A percentile compares a stretch with the other conserved stretches of the same genome.
Conservation (phyloP, 768 basidiomycete genomes). For the Ramaria sp. region DNA sequence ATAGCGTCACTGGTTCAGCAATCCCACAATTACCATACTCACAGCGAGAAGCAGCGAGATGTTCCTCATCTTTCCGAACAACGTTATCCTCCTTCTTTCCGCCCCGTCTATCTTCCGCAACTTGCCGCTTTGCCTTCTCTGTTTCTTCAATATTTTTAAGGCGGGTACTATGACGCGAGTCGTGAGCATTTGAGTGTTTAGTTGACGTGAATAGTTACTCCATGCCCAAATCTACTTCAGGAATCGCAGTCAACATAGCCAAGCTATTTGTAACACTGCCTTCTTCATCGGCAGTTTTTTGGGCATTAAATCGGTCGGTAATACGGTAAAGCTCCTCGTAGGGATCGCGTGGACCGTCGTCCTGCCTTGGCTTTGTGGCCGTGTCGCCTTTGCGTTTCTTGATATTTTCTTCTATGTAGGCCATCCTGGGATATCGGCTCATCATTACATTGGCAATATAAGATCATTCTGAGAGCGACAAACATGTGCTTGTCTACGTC, state of each 20-base stretch:
- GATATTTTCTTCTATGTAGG: constrained; percentile 92
- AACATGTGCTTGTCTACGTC: constrained; percentile 99
- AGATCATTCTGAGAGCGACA: constrained; percentile 20
- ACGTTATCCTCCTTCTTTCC: constrained; percentile 27
- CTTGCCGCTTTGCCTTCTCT: constrained; percentile 86
- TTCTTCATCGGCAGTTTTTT: constrained; percentile 60
- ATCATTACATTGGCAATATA: neutral
- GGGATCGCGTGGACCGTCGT: constrained; percentile 41
- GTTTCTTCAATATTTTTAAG: constrained; percentile 96
- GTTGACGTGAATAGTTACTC: constrained; percentile 57
- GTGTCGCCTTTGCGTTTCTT: constrained; percentile 57
- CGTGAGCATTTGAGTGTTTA: neutral
- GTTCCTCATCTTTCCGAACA: constrained; percentile 56
- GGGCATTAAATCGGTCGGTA: constrained; percentile 53
- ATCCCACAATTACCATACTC: constrained; percentile 21
- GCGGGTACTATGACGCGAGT: constrained; percentile 45
- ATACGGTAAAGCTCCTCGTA: constrained; percentile 70
- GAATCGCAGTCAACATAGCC: constrained; percentile 95
- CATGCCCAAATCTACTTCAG: constrained; percentile 97
- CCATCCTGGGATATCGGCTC: constrained; percentile 56
- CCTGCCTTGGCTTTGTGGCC: constrained; percentile 29
- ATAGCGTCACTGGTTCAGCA: neutral
- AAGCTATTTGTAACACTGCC: constrained; percentile 89
- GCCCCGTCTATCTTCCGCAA: constrained; percentile 63
- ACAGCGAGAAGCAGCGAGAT: constrained; percentile 85